These are phyloP conservation scores for Pelargonium australe DNA, from an alignment of 441 rosid species.

Conservation along the genomic window DNA sequence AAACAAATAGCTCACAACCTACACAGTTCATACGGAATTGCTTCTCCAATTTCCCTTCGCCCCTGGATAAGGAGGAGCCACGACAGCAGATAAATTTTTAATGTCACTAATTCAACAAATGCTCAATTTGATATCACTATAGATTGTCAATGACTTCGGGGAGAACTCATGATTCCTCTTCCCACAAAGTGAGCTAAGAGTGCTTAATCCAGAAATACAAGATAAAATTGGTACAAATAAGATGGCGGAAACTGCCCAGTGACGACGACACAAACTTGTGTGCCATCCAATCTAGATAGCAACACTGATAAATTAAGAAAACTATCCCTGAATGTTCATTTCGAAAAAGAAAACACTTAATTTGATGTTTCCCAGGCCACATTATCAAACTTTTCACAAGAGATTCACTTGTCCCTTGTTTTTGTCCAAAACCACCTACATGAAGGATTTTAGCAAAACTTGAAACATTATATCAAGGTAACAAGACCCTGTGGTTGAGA, in stretches of 20 bases:
- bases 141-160: not conserved
- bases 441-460: not conserved
- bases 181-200: not conserved
- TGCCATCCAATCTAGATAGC: not conserved
- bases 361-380: not conserved
- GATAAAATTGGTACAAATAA: not conserved
- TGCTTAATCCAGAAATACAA: not conserved
- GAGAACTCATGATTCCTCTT: not conserved
- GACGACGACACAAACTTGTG: not conserved
- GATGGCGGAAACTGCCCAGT: not conserved
- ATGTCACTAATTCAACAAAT: constrained; percentile 6
- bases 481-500: not conserved
- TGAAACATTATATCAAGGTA: not conserved
- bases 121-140: not conserved
- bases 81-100: not conserved
- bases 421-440: not conserved
- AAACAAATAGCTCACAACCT: constrained; percentile 80
- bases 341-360: not conserved
- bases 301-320: not conserved
- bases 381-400: not conserved
- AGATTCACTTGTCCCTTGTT: not conserved
- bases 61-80: constrained; percentile 38
- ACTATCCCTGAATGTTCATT: not conserved
- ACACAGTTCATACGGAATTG: constrained; percentile 91
- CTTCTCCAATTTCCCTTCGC: constrained; percentile 91